Evolutionary conservation across 2,329 filamentous ascomycete species (phyloP).

Genomic region (Ophiostoma ips): DNA sequence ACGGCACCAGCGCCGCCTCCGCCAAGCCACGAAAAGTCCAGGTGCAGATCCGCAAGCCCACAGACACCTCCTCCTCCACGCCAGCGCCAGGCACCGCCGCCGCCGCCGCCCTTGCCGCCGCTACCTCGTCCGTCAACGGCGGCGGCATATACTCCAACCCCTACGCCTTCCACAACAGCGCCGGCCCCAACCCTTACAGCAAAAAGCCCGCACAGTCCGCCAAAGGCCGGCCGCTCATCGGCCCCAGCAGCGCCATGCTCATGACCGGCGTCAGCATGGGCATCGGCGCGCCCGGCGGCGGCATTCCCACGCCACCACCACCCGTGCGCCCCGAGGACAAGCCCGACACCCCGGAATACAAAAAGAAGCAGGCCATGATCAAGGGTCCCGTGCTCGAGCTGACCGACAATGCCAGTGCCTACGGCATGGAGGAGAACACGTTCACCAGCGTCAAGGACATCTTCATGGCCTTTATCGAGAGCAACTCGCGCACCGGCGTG

Average conservation of each 20-base stretch:
- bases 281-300: conserved; percentile 12
- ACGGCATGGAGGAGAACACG: conserved; percentile 87
- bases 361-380: conserved; percentile 89
- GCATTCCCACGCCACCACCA: conserved; percentile 24
- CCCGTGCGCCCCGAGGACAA: conserved; percentile 71
- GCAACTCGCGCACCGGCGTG: conserved; percentile 71
- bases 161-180: background rate
- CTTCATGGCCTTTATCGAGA: conserved; percentile 77
- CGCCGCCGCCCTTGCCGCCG: conserved; percentile 11
- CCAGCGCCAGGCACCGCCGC: conserved; percentile 22
- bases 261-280: background rate
- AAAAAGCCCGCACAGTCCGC: conserved; percentile 35
- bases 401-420: conserved; percentile 59
- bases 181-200: background rate
- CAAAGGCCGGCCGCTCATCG: conserved; percentile 41
- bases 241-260: conserved; percentile 13
- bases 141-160: background rate
- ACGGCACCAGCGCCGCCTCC: conserved; percentile 25
- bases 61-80: conserved; percentile 4
- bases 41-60: conserved; percentile 37
- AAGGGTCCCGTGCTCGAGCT: conserved; percentile 79
- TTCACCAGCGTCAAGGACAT: conserved; percentile 95
- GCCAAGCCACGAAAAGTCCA: conserved; percentile 35
- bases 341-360: conserved; percentile 88
- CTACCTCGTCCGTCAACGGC: conserved; percentile 32